A percentile compares a stretch with the other conserved stretches of the same genome.
These are phyloP conservation scores for Aaosphaeria arxii DNA, from an alignment of 2,329 filamentous ascomycete species.

Conservation along the genomic window DNA sequence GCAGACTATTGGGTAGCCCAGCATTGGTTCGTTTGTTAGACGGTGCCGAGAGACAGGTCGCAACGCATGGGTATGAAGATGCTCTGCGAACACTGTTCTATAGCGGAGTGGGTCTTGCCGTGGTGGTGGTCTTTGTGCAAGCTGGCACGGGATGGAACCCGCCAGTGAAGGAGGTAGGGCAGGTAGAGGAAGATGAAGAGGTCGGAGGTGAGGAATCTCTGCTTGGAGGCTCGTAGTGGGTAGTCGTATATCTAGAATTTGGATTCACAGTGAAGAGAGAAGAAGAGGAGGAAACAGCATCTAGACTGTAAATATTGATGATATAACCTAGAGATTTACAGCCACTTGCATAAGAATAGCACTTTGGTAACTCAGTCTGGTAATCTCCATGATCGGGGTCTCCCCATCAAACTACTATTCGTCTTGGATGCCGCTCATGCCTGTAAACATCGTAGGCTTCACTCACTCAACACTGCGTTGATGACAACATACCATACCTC, in stretches of 20 bases:
- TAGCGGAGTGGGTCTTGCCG: conserved; percentile 48
- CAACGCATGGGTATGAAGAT: conserved; percentile 53
- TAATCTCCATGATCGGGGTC: too few relatives aligned
- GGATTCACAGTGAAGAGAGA: not conserved
- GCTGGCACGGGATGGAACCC: conserved; percentile 57
- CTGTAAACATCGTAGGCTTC: too few relatives aligned
- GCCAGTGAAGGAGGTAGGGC: conserved; percentile 19
- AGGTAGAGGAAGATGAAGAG: conserved; percentile 16
- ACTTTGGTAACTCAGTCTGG: too few relatives aligned
- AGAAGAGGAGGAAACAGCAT: not conserved
- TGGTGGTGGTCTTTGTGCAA: conserved; percentile 52
- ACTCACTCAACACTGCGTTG: too few relatives aligned
- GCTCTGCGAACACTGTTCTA: conserved; percentile 54
- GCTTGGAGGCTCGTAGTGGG: conserved; percentile 14
- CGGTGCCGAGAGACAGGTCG: conserved; percentile 51
- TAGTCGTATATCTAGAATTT: not conserved
- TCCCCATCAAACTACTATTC: too few relatives aligned
- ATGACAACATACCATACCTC: too few relatives aligned
- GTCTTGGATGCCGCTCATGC: too few relatives aligned
- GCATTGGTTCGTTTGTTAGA: conserved; percentile 50
- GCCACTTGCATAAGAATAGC: too few relatives aligned
- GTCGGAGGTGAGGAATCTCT: conserved; percentile 19
- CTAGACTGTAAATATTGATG: too few relatives aligned
- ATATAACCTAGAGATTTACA: too few relatives aligned
- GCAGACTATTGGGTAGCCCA: conserved; percentile 58